These are phyloP conservation scores for Fusarium cicatricum DNA, from an alignment of 2,329 filamentous ascomycete genomes.

Conservation along the genomic window DNA sequence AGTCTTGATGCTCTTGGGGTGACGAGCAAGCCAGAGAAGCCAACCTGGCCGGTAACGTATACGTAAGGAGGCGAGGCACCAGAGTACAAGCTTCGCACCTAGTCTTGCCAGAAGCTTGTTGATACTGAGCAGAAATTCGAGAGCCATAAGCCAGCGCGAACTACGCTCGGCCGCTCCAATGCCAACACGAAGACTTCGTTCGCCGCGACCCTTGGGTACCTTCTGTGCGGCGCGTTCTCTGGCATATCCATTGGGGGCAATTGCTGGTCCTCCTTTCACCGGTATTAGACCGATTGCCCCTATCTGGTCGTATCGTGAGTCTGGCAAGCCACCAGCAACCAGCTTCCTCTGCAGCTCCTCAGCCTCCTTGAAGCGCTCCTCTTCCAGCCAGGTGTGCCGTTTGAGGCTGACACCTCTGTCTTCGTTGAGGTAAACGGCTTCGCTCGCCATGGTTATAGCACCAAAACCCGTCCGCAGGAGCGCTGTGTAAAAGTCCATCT, in stretches of 20 bases:
- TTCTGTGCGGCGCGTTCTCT: slow-evolving; percentile 74
- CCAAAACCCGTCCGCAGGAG: slow-evolving; percentile 87
- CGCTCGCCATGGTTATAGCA: slow-evolving; percentile 89
- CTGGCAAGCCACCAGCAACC: slow-evolving; percentile 56
- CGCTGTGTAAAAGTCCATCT: slow-evolving; percentile 96
- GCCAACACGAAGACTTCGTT: slow-evolving; percentile 64
- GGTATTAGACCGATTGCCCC: slow-evolving; percentile 65
- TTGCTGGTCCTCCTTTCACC: slow-evolving; percentile 55
- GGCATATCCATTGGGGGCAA: slow-evolving; percentile 67
- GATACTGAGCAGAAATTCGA: slow-evolving; percentile 80
- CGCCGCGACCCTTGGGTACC: slow-evolving; percentile 56
- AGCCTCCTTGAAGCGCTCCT: slow-evolving; percentile 81
- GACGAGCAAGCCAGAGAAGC: slow-evolving; percentile 63
- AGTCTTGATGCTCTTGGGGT: slow-evolving; percentile 45
- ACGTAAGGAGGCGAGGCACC: slow-evolving; percentile 64
- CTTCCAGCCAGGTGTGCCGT: slow-evolving; percentile 88
- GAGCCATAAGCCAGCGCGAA: slow-evolving; percentile 78
- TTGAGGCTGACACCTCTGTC: slow-evolving; percentile 78
- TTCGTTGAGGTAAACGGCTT: slow-evolving; percentile 95
- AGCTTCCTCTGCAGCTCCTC: slow-evolving; percentile 65
- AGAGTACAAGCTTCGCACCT: slow-evolving; percentile 51
- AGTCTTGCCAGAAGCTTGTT: slow-evolving; percentile 53
- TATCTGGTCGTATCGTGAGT: slow-evolving; percentile 59
- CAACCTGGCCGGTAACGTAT: slow-evolving; percentile 53
- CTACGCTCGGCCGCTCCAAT: slow-evolving; percentile 82